phyloP scores from a whole-genome alignment of 139 green algal genomes.

The Auxenochlorella pyrenoidosa region DNA sequence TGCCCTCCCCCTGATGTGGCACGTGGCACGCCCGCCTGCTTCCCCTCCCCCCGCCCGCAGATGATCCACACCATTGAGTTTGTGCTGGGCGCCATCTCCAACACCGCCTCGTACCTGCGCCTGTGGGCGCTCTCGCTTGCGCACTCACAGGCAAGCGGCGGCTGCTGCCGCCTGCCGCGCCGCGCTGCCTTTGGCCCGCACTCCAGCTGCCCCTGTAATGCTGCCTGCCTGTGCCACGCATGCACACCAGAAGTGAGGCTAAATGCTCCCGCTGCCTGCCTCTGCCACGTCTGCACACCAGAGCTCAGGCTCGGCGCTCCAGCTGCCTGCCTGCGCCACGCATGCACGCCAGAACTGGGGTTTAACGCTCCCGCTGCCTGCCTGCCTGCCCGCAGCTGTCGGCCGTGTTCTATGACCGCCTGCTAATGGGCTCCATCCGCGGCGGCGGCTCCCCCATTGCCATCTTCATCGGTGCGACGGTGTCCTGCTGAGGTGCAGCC shows the following conservation, averaged over 20 bases:
- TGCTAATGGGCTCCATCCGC: conserved; percentile 85
- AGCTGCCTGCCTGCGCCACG: no score
- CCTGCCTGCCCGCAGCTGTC: conserved; percentile 75
- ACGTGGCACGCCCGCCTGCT: no score
- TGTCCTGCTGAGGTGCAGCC: background rate
- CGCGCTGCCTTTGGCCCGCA: background rate
- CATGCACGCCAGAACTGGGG: no score
- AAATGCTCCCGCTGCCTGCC: no score
- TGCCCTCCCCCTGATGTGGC: no score
- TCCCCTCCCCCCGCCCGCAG: conserved; percentile 38
- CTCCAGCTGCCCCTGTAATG: no score
- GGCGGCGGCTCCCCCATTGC: conserved; percentile 52
- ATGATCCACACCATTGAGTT: conserved; percentile 99
- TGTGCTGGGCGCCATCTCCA: conserved; percentile 97
- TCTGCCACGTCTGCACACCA: no score
- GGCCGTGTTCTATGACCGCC: conserved; percentile 94
- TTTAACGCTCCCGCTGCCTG: background rate
- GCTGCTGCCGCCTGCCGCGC: background rate
- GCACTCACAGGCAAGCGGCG: conserved; percentile 68
- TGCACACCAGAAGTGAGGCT: no score
- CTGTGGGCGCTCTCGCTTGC: conserved; percentile 97
- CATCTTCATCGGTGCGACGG: conserved; percentile 71
- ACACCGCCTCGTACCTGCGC: conserved; percentile 98
- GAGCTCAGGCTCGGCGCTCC: no score
- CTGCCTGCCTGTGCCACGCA: no score